Evolutionary conservation across 2,329 filamentous ascomycete genomes (phyloP).

Genomic region (Neopestalotiopsis sp.): DNA sequence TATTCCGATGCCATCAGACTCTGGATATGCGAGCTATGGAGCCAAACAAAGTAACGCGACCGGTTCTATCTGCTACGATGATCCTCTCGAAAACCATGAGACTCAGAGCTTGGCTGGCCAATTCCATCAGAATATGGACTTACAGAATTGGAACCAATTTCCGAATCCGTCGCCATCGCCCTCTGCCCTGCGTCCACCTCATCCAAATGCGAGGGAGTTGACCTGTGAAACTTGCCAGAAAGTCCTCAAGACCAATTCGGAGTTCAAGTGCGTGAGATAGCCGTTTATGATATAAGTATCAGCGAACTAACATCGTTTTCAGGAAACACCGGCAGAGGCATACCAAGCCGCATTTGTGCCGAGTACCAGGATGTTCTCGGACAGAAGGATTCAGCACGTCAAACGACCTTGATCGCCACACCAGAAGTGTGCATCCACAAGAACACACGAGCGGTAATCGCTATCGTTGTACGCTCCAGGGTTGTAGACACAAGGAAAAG

Average conservation of each 20-base stretch:
- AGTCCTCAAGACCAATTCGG: slow-evolving; percentile 55
- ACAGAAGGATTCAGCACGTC: slow-evolving; percentile 74
- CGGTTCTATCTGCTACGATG: slow-evolving; percentile 46
- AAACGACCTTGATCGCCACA: slow-evolving; percentile 84
- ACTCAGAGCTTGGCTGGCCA: slow-evolving; percentile 42
- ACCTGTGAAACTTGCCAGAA: slow-evolving; percentile 46
- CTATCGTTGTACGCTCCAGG: slow-evolving; percentile 63
- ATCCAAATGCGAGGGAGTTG: slow-evolving; percentile 26
- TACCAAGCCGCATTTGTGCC: slow-evolving; percentile 69
- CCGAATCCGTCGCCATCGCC: slow-evolving; percentile 18
- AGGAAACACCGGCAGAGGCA: slow-evolving; percentile 81
- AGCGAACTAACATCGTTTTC: slow-evolving; percentile 2
- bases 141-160: slow-evolving; percentile 21
- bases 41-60: slow-evolving; percentile 48
- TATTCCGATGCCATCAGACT: slow-evolving; percentile 45
- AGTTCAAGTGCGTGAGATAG: slow-evolving; percentile 54
- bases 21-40: slow-evolving; percentile 50
- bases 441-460: slow-evolving; percentile 51
- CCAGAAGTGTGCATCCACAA: slow-evolving; percentile 69
- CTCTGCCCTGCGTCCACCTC: slow-evolving; percentile 11
- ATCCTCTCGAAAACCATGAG: slow-evolving; percentile 44
- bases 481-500: slow-evolving; percentile 67
- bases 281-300: not conserved
- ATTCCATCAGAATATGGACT: slow-evolving; percentile 28
- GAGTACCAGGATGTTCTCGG: slow-evolving; percentile 59